Conservation (phyloP, 2,329 filamentous ascomycete genomes). For the Emergomyces africanus region DNA sequence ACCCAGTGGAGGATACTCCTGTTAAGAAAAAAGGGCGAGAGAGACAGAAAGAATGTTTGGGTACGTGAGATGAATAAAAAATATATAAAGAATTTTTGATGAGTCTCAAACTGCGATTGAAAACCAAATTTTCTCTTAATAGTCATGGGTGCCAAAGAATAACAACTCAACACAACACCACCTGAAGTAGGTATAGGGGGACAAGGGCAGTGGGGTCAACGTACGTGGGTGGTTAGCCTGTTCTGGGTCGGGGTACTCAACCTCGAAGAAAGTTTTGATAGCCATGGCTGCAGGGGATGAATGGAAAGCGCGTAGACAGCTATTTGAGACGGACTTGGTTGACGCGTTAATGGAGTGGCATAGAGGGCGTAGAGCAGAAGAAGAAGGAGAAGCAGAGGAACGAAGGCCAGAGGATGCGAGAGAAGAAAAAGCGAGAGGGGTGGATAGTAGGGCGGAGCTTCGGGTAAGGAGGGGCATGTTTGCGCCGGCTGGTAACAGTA, state of each 20-base stretch:
- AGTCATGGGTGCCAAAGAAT: not conserved
- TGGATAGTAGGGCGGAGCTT: constrained; percentile 12
- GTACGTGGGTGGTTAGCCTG: constrained; percentile 26
- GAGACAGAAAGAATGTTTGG: not conserved
- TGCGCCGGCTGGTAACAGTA: not conserved
- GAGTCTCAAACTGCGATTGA: not conserved
- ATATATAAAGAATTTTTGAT: not conserved
- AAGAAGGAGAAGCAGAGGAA: constrained; percentile 10
- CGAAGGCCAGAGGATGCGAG: not conserved
- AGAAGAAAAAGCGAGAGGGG: constrained; percentile 10
- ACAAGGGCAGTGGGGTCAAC: not conserved
- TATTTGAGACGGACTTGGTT: constrained; percentile 26
- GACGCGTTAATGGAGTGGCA: constrained; percentile 20
- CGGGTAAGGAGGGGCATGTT: constrained; percentile 13
- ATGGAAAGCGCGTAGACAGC: constrained; percentile 42
- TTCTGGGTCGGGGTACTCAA: constrained; percentile 47
- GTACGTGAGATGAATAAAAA: not conserved
- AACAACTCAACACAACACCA: not conserved
- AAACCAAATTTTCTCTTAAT: not conserved
- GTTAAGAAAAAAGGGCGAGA: not conserved
- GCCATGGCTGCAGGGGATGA: constrained; percentile 62
- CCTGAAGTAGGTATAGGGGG: not conserved
- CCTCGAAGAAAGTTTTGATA: constrained; percentile 62
- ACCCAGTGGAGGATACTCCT: not conserved
- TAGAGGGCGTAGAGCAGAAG: constrained; percentile 9